These are phyloP conservation scores for Diaporthe velutina DNA, from an alignment of 2,329 filamentous ascomycete species.

Conservation along the genomic window DNA sequence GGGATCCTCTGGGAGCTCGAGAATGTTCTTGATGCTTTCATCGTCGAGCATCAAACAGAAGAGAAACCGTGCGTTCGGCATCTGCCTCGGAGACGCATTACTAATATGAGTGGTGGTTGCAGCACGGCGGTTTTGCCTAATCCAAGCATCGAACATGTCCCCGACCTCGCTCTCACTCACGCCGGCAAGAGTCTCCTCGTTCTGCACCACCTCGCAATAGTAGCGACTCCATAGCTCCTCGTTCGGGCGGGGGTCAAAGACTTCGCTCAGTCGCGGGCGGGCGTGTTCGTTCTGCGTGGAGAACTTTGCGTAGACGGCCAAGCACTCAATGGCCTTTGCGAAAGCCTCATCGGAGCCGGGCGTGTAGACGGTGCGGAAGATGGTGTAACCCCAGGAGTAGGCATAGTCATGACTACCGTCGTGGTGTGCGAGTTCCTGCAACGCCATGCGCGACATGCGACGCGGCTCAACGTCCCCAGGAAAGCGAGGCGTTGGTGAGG, in stretches of 20 bases:
- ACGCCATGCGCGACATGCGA: neutral
- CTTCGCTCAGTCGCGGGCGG: too few species aligned
- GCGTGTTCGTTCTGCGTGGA: neutral
- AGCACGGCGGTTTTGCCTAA: neutral
- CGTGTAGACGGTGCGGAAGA: neutral
- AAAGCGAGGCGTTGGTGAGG: neutral
- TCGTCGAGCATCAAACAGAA: neutral
- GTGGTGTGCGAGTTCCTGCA: neutral
- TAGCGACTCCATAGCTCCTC: neutral
- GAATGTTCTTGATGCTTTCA: neutral
- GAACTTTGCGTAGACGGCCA: neutral
- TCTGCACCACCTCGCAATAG: neutral
- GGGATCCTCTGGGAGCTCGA: neutral
- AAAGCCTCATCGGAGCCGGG: neutral
- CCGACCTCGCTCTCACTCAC: neutral
- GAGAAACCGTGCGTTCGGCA: neutral
- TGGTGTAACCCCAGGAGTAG: neutral
- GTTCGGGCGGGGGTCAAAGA: neutral
- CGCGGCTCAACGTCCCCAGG: neutral
- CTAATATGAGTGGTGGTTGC: neutral
- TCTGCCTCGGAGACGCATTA: neutral
- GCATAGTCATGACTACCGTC: neutral
- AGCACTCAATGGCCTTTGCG: neutral
- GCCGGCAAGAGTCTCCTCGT: neutral
- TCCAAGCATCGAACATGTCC: slow-evolving; percentile 1